Base-by-base conservation (phyloP, 768 basidiomycete genomes). In the Termitomyces eurrhizus region DNA sequence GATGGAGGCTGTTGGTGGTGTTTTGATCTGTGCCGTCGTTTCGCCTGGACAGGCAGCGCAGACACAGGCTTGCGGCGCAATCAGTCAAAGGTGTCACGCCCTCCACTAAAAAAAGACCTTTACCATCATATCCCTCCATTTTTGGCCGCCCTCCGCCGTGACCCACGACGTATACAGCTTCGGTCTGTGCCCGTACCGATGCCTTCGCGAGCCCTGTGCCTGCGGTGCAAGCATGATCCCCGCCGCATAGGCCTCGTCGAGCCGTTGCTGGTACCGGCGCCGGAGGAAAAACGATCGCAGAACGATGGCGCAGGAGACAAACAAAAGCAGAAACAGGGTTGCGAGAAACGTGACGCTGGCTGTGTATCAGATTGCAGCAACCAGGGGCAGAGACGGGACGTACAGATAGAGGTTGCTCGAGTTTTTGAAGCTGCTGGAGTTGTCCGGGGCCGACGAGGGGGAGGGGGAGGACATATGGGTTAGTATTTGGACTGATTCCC, bases 271-370 rank as follows among this genome's bases (percentile, higher is more conserved):
- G 70, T 82, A 83, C 24, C 85, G 81, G 16, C 86, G 75, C 21
- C 88, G 83, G 18, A 86, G 66, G 59, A 88, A 65, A 64, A 83
- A 83, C 1, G 88, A 86, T 48, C 89, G 82, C 51, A 86, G 73
- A 57, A 89, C 79, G 64, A 90, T 85, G 7, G 81, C 80, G 45
- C 77, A 82, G 11, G 87, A 89, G 55, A 90, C 80, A 46, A 83
- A 74, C 18, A 90, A 77, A 62, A 90, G 82, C 48, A 90, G 76
- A 64, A 88, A 78, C 29, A 90, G 80, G 4, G 88, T 89, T 26
- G 88, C 86, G 41, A 90, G 81, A 66, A 89, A 90, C 4, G 88
- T 89, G 71, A 87, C 84, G 32, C 86, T 69, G 39, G 50, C 60
- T 42, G 59, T 61, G 41, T 50, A 58, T 39, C 39, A 44, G 42